Percentiles rank a stretch among this genome's conserved stretches.
Conservation (phyloP, 192 early-diverging fungal genomes). For the Coemansia sp. region DNA sequence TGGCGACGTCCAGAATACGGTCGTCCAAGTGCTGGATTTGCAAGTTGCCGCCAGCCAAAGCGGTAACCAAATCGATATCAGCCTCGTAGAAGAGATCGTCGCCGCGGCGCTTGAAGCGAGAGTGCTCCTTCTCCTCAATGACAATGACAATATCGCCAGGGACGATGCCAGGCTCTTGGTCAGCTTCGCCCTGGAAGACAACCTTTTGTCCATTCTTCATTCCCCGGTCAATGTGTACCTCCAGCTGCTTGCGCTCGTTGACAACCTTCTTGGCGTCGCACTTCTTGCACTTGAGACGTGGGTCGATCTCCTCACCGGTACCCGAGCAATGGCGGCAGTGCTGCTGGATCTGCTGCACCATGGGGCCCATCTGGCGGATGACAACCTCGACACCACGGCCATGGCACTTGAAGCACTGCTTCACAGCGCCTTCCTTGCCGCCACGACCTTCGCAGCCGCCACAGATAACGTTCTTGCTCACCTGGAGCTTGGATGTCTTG, state of each 20-base stretch:
- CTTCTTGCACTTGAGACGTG: conserved; percentile 86
- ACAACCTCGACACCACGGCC: conserved; percentile 91
- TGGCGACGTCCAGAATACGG: conserved; percentile 81
- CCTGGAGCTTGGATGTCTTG: conserved; percentile 90
- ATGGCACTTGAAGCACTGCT: conserved; percentile 79
- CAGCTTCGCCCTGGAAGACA: conserved; percentile 92
- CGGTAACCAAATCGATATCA: conserved; percentile 93
- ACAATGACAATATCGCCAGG: conserved; percentile 99
- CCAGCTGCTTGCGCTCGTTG: conserved; percentile 93
- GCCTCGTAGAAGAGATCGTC: conserved; percentile 92
- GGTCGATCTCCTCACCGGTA: conserved; percentile 87
- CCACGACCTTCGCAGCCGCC: conserved; percentile 91
- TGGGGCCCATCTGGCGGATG: conserved; percentile 96
- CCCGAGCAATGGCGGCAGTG: conserved; percentile 90
- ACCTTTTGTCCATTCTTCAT: conserved; percentile 98
- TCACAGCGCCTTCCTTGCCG: conserved; percentile 92
- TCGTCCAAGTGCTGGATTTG: conserved; percentile 93
- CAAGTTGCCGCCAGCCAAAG: conserved; percentile 94
- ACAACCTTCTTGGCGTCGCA: conserved; percentile 90
- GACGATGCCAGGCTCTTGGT: conserved; percentile 89
- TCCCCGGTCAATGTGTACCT: conserved; percentile 98
- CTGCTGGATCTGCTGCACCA: conserved; percentile 99
- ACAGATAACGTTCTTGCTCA: conserved; percentile 94
- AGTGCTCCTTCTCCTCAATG: conserved; percentile 92
- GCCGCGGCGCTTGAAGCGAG: conserved; percentile 90